Evolutionary conservation across 257 asterid species (phyloP).

Genomic region (Fraxinus americana): DNA sequence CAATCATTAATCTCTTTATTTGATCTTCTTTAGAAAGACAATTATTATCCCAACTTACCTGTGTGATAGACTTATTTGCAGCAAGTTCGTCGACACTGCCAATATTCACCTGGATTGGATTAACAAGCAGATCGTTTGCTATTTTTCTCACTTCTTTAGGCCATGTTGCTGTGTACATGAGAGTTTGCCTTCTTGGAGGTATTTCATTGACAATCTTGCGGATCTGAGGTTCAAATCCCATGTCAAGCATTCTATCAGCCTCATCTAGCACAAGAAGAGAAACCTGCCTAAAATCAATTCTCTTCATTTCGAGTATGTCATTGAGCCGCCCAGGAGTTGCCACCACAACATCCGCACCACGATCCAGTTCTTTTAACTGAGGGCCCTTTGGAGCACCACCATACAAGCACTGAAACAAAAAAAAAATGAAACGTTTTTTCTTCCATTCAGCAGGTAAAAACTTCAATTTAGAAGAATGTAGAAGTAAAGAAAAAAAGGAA

Average conservation of each 20-base stretch:
- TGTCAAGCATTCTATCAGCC: slow-evolving; percentile 99
- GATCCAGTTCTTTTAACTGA: slow-evolving; percentile 84
- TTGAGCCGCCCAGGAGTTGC: slow-evolving; percentile 99
- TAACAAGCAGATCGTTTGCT: slow-evolving; percentile 83
- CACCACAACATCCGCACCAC: slow-evolving; percentile 91
- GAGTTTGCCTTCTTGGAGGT: slow-evolving; percentile 96
- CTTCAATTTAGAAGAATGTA: not conserved
- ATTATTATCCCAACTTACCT: slow-evolving; percentile 45
- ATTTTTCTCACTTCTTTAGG: slow-evolving; percentile 94
- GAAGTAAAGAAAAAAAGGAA: not conserved
- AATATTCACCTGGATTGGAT: slow-evolving; percentile 92
- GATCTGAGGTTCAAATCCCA: slow-evolving; percentile 99
- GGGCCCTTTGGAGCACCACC: slow-evolving; percentile 97
- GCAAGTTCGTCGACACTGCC: slow-evolving; percentile 93
- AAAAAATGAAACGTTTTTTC: slow-evolving; percentile 11
- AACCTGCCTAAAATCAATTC: slow-evolving; percentile 85
- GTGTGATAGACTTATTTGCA: slow-evolving; percentile 92
- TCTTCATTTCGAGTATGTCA: slow-evolving; percentile 95
- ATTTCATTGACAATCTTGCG: slow-evolving; percentile 92
- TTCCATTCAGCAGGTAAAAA: slow-evolving; percentile 9
- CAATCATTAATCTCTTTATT: slow-evolving; percentile 1
- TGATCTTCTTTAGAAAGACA: slow-evolving; percentile 16
- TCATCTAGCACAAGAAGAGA: slow-evolving; percentile 97
- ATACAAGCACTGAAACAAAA: slow-evolving; percentile 75
- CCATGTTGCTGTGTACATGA: slow-evolving; percentile 99